Evolutionary conservation across 495 filamentous ascomycete species (phyloP).

Genomic region (Apiosordaria backusii): DNA sequence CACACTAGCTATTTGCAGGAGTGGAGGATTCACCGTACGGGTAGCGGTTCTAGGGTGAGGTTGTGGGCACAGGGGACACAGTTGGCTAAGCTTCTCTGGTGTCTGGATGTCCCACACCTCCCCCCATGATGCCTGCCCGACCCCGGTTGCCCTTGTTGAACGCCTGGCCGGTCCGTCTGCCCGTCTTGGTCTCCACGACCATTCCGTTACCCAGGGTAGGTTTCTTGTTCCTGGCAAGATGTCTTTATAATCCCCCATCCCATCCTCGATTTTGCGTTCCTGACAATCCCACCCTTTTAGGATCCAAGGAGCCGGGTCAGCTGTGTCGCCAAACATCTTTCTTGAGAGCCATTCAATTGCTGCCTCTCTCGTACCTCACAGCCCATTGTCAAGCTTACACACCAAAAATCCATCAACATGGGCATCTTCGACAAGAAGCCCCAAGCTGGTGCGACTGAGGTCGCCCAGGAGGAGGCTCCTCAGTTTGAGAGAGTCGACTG

Average conservation of each 20-base stretch:
- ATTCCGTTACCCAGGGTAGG: constrained; percentile 17
- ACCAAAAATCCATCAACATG: constrained; percentile 27
- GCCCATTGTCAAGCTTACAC: neutral
- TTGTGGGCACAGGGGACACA: constrained; percentile 15
- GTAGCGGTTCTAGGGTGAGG: neutral
- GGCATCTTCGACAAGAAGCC: constrained; percentile 38
- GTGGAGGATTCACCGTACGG: constrained; percentile 24
- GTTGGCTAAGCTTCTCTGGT: constrained; percentile 31
- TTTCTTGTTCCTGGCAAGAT: constrained; percentile 10
- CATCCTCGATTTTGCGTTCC: constrained; percentile 17
- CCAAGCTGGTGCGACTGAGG: constrained; percentile 26
- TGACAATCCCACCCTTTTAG: constrained; percentile 11
- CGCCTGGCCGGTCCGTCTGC: constrained; percentile 29
- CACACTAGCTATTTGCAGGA: constrained; percentile 26
- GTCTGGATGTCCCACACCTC: constrained; percentile 3
- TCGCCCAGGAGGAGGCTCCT: constrained; percentile 52
- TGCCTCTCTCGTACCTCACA: constrained; percentile 10
- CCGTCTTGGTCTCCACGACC: constrained; percentile 21
- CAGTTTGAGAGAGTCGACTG: constrained; percentile 58
- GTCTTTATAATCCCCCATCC: constrained; percentile 23
- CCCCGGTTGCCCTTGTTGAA: constrained; percentile 10
- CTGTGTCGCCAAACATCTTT: constrained; percentile 18
- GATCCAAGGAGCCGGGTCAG: constrained; percentile 25
- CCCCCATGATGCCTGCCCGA: constrained; percentile 8
- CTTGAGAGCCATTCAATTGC: constrained; percentile 13